Conservation (phyloP, 371 early-diverging fungal genomes). For the Massospora cicadina region DNA sequence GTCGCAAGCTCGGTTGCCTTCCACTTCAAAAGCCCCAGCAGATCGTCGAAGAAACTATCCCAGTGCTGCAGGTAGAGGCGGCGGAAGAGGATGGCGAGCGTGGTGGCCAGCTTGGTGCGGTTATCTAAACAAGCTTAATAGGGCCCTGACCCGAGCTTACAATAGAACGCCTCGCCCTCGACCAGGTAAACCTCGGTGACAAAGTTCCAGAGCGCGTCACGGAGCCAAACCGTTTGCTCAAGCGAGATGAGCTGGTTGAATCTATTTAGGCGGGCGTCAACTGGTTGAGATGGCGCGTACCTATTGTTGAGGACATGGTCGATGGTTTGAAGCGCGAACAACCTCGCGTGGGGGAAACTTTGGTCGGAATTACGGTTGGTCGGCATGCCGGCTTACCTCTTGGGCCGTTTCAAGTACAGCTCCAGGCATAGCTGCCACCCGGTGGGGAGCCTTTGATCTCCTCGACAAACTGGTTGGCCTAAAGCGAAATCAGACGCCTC, state of each 20-base stretch:
- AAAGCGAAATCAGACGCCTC: conserved; percentile 10
- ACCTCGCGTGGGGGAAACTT: conserved; percentile 59
- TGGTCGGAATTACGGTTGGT: background rate
- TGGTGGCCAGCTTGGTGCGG: conserved; percentile 72
- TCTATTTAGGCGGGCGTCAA: no score
- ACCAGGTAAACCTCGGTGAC: conserved; percentile 19
- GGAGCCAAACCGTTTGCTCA: conserved; percentile 44
- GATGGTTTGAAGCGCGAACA: conserved; percentile 70
- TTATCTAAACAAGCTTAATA: conserved; percentile 28
- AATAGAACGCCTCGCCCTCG: conserved; percentile 10
- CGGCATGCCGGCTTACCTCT: conserved; percentile 30
- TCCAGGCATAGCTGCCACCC: conserved; percentile 77
- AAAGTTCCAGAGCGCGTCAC: conserved; percentile 42
- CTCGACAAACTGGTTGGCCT: conserved; percentile 78
- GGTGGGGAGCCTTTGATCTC: conserved; percentile 55
- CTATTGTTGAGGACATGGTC: conserved; percentile 53
- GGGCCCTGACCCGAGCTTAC: background rate
- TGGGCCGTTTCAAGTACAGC: conserved; percentile 52
- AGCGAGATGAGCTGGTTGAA: conserved; percentile 18
- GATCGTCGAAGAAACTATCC: conserved; percentile 75
- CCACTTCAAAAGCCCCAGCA: conserved; percentile 38
- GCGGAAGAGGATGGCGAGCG: conserved; percentile 63
- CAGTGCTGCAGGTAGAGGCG: conserved; percentile 68
- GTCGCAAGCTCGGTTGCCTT: conserved; percentile 29
- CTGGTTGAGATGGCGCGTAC: conserved; percentile 22